Evolutionary conservation across 257 asterid species (phyloP).

Genomic region (Verbascum thapsus): DNA sequence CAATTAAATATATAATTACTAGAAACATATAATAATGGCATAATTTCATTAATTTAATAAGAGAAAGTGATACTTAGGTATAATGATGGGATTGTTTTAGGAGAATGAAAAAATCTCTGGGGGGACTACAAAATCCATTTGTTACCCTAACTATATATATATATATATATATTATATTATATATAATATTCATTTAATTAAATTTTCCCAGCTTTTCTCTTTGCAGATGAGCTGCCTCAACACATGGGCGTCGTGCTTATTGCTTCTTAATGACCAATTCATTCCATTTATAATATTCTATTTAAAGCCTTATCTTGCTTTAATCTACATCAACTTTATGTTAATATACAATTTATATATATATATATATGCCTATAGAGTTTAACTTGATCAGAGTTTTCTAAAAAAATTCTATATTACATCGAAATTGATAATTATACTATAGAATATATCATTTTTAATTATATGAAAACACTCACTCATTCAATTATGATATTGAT

Average conservation of each 20-base stretch:
- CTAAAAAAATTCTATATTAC: too few relatives aligned
- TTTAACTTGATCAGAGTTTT: too few relatives aligned
- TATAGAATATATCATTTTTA: too few relatives aligned
- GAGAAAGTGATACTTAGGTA: conserved; percentile 21
- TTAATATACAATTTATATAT: not conserved
- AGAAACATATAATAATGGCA: not conserved
- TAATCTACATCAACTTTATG: not conserved
- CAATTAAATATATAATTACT: not conserved
- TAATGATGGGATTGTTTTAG: conserved; percentile 48
- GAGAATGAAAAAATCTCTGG: conserved; percentile 64
- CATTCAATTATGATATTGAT: too few relatives aligned
- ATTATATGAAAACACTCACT: too few relatives aligned
- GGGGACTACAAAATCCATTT: conserved; percentile 65
- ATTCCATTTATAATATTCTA: not conserved
- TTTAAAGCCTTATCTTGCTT: not conserved
- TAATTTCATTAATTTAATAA: not conserved
- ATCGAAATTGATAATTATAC: too few relatives aligned
- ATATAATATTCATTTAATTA: not conserved
- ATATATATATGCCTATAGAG: too few relatives aligned
- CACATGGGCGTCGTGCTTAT: conserved; percentile 50
- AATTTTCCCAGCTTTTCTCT: conserved; percentile 30
- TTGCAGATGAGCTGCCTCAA: conserved; percentile 53
- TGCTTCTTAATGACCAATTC: conserved; percentile 14
- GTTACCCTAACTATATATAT: conserved; percentile 31
- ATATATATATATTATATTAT: too few relatives aligned